phyloP scores from a whole-genome alignment of 257 asterid species.

The Verbena officinalis region DNA sequence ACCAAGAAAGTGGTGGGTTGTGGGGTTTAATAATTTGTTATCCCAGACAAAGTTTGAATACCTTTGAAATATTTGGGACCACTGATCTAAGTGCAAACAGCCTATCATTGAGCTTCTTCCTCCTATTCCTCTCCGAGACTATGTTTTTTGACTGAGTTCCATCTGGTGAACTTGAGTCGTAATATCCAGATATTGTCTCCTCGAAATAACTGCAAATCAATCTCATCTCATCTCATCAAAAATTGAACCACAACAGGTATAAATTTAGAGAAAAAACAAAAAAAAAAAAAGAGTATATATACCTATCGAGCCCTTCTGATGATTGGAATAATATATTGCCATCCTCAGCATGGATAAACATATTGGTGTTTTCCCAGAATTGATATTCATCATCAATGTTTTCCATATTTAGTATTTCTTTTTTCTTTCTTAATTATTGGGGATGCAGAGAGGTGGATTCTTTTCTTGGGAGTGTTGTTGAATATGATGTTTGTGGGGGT shows the following conservation, averaged over 20 bases:
- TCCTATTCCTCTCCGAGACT: constrained; percentile 66
- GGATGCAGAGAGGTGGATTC: too few relatives aligned
- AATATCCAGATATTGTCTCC: constrained; percentile 48
- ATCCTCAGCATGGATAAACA: too few relatives aligned
- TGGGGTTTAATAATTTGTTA: neutral
- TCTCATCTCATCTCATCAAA: too few relatives aligned
- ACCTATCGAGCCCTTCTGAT: too few relatives aligned
- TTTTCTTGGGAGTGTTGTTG: too few relatives aligned
- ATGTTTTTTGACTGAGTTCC: constrained; percentile 70
- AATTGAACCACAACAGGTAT: neutral
- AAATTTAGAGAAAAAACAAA: neutral
- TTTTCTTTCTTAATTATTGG: too few relatives aligned
- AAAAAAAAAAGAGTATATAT: neutral
- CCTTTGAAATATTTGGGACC: constrained; percentile 79
- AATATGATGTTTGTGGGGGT: too few relatives aligned
- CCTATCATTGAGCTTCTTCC: constrained; percentile 72
- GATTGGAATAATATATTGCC: too few relatives aligned
- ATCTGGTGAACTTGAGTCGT: constrained; percentile 81
- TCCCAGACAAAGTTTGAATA: neutral
- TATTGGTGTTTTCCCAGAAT: too few relatives aligned
- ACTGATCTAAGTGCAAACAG: constrained; percentile 71
- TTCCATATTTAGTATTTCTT: too few relatives aligned
- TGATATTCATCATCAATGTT: too few relatives aligned
- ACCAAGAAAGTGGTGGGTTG: too few relatives aligned
- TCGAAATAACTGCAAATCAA: constrained; percentile 41